Percentiles rank a stretch among this genome's conserved stretches.
Evolutionary conservation across 805 yeast genomes (phyloP).

Genomic region (Saturnispora silvae): DNA sequence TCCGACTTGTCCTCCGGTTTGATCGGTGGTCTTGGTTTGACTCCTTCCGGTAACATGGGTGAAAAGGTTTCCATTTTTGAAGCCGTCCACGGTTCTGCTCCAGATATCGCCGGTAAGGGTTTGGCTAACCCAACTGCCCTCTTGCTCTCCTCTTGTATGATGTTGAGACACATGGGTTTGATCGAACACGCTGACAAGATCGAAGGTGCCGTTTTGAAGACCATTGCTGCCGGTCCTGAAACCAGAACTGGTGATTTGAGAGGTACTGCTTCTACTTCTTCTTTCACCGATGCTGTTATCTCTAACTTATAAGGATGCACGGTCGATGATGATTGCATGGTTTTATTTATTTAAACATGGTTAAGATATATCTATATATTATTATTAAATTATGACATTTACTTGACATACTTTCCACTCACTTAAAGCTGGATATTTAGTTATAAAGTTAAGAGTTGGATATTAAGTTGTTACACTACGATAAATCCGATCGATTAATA

Average conservation of each 20-base stretch:
- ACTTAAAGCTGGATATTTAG: too few relatives aligned
- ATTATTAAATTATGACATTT: conserved; percentile 1
- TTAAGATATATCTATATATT: neutral
- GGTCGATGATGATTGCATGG: too few relatives aligned
- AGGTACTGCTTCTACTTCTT: conserved; percentile 81
- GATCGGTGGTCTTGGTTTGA: conserved; percentile 97
- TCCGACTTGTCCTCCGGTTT: conserved; percentile 96
- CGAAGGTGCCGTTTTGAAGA: conserved; percentile 75
- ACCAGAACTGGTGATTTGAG: conserved; percentile 95
- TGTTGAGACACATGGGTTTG: conserved; percentile 97
- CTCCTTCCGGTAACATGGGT: conserved; percentile 99
- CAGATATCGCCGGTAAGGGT: conserved; percentile 98
- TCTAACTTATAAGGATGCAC: conserved; percentile 47
- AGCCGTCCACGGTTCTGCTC: conserved; percentile 99
- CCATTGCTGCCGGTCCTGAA: conserved; percentile 92
- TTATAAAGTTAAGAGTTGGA: too few relatives aligned
- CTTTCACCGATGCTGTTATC: conserved; percentile 89
- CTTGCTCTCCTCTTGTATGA: conserved; percentile 92
- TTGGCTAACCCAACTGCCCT: conserved; percentile 98
- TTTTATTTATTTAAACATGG: neutral
- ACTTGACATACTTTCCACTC: too few relatives aligned
- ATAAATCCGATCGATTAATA: too few relatives aligned
- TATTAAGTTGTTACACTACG: too few relatives aligned
- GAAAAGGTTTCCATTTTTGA: conserved; percentile 95
- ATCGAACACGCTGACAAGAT: conserved; percentile 71